phyloP scores from a whole-genome alignment of 2,329 filamentous ascomycete species.

The Lachnellula suecica region DNA sequence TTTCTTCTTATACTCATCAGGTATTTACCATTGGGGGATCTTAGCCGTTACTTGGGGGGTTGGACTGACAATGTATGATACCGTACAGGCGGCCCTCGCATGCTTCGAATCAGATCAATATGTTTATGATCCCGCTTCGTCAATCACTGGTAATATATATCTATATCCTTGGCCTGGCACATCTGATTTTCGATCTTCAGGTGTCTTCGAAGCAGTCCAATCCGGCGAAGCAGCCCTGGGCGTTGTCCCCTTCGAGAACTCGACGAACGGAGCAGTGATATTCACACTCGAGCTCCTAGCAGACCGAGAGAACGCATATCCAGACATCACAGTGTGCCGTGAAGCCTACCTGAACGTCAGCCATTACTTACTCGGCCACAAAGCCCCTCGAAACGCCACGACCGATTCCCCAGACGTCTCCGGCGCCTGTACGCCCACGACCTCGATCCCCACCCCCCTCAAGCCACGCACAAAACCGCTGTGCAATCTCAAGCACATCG shows the following conservation, averaged over 20 bases:
- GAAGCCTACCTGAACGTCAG: constrained; percentile 87
- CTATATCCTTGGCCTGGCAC: background rate
- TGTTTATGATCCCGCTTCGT: constrained; percentile 40
- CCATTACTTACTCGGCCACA: constrained; percentile 75
- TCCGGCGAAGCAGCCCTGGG: constrained; percentile 63
- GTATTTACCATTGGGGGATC: constrained; percentile 38
- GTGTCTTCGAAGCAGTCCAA: constrained; percentile 80
- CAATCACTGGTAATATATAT: constrained; percentile 41
- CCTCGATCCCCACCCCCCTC: constrained; percentile 42
- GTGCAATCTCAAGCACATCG: constrained; percentile 58
- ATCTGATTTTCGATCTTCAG: constrained; percentile 39
- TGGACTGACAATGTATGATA: constrained; percentile 28
- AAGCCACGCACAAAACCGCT: constrained; percentile 49
- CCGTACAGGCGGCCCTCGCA: constrained; percentile 51
- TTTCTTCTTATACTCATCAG: constrained; percentile 70
- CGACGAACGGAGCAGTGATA: constrained; percentile 88
- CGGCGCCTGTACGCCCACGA: constrained; percentile 51
- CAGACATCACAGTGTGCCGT: constrained; percentile 72
- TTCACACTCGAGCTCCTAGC: constrained; percentile 88
- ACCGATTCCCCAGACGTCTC: constrained; percentile 35
- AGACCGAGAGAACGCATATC: constrained; percentile 64
- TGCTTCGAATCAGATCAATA: constrained; percentile 41
- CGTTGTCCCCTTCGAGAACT: constrained; percentile 94
- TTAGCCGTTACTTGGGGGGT: constrained; percentile 6
- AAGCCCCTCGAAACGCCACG: constrained; percentile 6